Evolutionary conservation across 2,329 filamentous ascomycete genomes (phyloP).

Genomic region (Colletotrichum spaethianum): DNA sequence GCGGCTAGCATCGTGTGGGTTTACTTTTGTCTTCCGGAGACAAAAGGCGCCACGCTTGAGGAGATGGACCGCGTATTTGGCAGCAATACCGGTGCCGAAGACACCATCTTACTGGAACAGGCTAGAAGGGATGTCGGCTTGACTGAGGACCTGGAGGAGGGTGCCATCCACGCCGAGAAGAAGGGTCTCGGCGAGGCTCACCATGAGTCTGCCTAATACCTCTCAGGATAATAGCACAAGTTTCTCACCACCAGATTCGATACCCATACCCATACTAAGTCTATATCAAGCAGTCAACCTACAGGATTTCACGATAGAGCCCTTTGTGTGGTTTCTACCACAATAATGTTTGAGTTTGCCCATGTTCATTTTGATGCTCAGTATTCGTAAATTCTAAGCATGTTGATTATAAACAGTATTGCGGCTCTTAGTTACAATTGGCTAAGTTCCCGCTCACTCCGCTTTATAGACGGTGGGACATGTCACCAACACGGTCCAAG

Average conservation of each 20-base stretch:
- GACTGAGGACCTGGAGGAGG: slow-evolving; percentile 35
- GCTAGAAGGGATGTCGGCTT: slow-evolving; percentile 45
- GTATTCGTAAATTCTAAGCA: too few relatives aligned
- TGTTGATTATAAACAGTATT: too few relatives aligned
- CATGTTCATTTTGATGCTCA: neutral
- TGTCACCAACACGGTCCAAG: too few relatives aligned
- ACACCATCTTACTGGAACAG: slow-evolving; percentile 44
- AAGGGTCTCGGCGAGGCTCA: slow-evolving; percentile 24
- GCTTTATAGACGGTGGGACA: too few relatives aligned
- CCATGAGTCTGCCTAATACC: slow-evolving; percentile 15
- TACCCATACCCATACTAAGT: too few relatives aligned
- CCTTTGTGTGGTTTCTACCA: neutral
- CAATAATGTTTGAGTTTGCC: neutral
- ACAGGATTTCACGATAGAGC: too few relatives aligned
- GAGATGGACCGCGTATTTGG: slow-evolving; percentile 68
- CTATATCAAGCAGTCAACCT: too few relatives aligned
- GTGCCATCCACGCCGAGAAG: slow-evolving; percentile 42
- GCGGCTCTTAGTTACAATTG: too few relatives aligned
- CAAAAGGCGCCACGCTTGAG: slow-evolving; percentile 68
- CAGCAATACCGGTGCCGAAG: slow-evolving; percentile 52
- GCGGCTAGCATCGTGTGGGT: slow-evolving; percentile 62
- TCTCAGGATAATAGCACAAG: neutral
- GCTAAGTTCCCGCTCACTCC: too few relatives aligned
- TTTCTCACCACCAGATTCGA: neutral
- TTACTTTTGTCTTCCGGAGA: slow-evolving; percentile 68